Conservation (phyloP, 2,329 filamentous ascomycete species). For the Diaporthe citri region DNA sequence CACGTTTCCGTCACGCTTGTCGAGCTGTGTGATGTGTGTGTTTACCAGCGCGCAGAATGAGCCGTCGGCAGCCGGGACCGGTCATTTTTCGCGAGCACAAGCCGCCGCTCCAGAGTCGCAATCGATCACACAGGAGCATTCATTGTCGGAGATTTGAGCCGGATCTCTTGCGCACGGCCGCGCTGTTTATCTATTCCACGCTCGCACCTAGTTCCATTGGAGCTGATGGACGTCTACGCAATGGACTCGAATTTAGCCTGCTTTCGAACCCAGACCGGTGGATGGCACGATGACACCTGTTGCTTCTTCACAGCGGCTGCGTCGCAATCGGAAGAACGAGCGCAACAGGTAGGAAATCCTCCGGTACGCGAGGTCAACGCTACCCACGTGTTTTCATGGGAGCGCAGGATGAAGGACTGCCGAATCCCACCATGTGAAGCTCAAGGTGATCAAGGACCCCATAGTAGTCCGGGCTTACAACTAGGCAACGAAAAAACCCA, state of each 20-base stretch:
- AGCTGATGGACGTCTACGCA: neutral
- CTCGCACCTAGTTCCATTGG: slow-evolving; percentile 1
- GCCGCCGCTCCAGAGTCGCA: slow-evolving; percentile 13
- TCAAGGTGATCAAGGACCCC: slow-evolving; percentile 6
- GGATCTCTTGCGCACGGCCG: slow-evolving; percentile 22
- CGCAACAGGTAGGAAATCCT: neutral
- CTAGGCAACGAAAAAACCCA: neutral
- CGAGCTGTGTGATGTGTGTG: neutral
- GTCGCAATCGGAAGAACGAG: neutral
- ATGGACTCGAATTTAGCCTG: neutral
- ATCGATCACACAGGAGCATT: slow-evolving; percentile 7
- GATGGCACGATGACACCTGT: neutral
- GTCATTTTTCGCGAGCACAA: neutral
- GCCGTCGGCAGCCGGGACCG: slow-evolving; percentile 7
- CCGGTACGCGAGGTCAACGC: neutral
- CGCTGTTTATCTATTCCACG: neutral
- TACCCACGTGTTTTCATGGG: neutral
- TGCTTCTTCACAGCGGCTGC: neutral
- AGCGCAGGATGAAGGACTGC: slow-evolving; percentile 15
- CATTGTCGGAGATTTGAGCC: neutral
- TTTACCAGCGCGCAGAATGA: neutral
- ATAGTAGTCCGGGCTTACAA: neutral
- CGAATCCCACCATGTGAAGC: neutral
- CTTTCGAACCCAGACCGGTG: neutral
- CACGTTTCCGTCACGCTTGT: neutral